These are phyloP conservation scores for Berberis thunbergii DNA, from an alignment of 164 flowering plant species.

Conservation along the genomic window DNA sequence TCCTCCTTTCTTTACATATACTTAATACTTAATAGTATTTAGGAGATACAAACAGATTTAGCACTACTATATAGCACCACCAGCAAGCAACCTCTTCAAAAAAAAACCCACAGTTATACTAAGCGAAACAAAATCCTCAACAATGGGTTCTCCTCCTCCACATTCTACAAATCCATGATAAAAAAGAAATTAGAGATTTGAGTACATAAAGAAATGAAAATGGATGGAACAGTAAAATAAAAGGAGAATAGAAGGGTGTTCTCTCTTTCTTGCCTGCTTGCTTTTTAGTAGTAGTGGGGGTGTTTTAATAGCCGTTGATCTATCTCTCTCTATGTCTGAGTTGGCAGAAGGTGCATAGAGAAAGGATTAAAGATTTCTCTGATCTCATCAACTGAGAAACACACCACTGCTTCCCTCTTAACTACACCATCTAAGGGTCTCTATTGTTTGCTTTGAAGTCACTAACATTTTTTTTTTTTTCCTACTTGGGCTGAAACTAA, in stretches of 20 bases:
- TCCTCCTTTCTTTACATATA: background rate
- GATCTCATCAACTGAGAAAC: constrained; percentile 18
- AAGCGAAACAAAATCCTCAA: too few species aligned
- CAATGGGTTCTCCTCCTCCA: too few species aligned
- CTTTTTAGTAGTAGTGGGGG: background rate
- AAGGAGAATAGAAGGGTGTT: background rate
- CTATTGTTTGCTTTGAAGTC: background rate
- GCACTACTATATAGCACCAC: background rate
- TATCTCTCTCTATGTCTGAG: constrained; percentile 1
- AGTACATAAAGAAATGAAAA: background rate
- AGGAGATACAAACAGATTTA: too few species aligned
- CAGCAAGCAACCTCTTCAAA: background rate
- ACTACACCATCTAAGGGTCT: too few species aligned
- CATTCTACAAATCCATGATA: too few species aligned
- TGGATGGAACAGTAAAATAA: constrained; percentile 6
- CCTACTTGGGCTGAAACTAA: background rate
- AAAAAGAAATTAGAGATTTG: background rate
- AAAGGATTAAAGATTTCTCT: constrained; percentile 37
- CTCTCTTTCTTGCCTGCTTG: background rate
- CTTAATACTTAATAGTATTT: background rate
- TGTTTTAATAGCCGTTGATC: constrained; percentile 21
- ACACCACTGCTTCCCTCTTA: too few species aligned
- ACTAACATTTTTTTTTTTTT: background rate
- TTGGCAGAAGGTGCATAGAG: constrained; percentile 42
- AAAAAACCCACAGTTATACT: too few species aligned